Conservation (phyloP, 768 basidiomycete genomes). For the Coprinopsis marcescibilis region DNA sequence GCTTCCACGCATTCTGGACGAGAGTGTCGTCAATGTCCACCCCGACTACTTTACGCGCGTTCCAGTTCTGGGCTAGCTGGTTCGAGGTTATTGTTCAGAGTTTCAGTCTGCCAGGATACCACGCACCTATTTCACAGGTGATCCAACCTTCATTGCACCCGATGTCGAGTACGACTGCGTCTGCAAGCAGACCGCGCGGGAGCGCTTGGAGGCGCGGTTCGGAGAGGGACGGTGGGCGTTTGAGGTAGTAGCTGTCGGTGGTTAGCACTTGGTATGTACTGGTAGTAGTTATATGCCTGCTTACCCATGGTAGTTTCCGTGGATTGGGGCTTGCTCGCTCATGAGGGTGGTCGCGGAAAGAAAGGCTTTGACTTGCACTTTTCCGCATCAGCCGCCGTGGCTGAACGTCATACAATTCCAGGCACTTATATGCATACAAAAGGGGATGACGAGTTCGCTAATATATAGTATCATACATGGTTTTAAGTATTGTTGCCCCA, state of each 20-base stretch:
- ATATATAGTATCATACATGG: too few relatives aligned
- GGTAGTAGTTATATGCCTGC: too few relatives aligned
- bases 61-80: slow-evolving; percentile 53
- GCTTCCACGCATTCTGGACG: slow-evolving; percentile 70
- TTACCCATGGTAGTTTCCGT: slow-evolving; percentile 76
- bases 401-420: too few relatives aligned
- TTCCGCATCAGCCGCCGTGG: too few relatives aligned
- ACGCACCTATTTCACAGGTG: slow-evolving; percentile 76
- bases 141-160: slow-evolving; percentile 88
- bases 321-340: slow-evolving; percentile 22
- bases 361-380: too few relatives aligned
- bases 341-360: not conserved
- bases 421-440: too few relatives aligned
- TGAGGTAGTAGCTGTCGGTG: slow-evolving; percentile 81
- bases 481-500: too few relatives aligned
- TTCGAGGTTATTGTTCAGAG: not conserved
- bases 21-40: slow-evolving; percentile 82
- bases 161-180: slow-evolving; percentile 66
- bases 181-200: slow-evolving; percentile 45
- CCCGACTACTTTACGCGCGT: slow-evolving; percentile 64
- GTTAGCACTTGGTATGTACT: too few relatives aligned
- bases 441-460: too few relatives aligned
- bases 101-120: not conserved
- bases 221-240: slow-evolving; percentile 56
- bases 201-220: slow-evolving; percentile 56